phyloP scores from a whole-genome alignment of 805 yeast species.

The Vanderwaltozyma tropicalis region DNA sequence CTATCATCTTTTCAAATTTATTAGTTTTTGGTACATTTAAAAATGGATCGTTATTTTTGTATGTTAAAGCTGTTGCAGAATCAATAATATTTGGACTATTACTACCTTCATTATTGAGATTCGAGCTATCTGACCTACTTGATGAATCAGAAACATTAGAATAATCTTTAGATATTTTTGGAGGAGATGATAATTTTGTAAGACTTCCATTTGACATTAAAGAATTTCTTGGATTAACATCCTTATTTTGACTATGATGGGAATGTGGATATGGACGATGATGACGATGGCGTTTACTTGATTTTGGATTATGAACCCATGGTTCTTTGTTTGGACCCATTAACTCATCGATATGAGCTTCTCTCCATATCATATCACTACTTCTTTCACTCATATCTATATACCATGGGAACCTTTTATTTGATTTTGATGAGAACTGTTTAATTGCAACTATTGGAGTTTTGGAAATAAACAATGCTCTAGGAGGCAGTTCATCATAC shows the following conservation, averaged over 20 bases:
- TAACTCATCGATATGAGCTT: constrained; percentile 26
- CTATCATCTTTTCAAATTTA: constrained; percentile 17
- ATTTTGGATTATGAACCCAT: constrained; percentile 11
- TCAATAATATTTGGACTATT: background rate
- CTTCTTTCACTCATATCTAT: constrained; percentile 49
- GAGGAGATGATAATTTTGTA: too few species aligned
- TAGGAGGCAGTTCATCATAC: constrained; percentile 32
- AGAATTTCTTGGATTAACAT: too few species aligned
- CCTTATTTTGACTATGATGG: too few species aligned
- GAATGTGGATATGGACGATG: background rate
- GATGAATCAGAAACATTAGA: too few species aligned
- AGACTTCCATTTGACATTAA: too few species aligned
- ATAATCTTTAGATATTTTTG: too few species aligned
- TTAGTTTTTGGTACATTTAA: constrained; percentile 4
- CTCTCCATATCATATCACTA: constrained; percentile 47
- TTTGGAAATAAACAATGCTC: constrained; percentile 35
- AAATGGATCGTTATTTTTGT: background rate
- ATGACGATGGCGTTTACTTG: background rate
- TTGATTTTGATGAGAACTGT: constrained; percentile 44
- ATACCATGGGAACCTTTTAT: constrained; percentile 46
- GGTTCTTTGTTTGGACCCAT: constrained; percentile 20
- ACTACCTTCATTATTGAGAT: background rate
- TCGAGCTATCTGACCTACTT: too few species aligned
- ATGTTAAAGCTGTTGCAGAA: background rate
- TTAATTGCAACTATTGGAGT: constrained; percentile 48